Evolutionary conservation across 768 basidiomycete species (phyloP), one percentile per base, ranked within the genome.

Genomic region (Gymnopilus dilepis): DNA sequence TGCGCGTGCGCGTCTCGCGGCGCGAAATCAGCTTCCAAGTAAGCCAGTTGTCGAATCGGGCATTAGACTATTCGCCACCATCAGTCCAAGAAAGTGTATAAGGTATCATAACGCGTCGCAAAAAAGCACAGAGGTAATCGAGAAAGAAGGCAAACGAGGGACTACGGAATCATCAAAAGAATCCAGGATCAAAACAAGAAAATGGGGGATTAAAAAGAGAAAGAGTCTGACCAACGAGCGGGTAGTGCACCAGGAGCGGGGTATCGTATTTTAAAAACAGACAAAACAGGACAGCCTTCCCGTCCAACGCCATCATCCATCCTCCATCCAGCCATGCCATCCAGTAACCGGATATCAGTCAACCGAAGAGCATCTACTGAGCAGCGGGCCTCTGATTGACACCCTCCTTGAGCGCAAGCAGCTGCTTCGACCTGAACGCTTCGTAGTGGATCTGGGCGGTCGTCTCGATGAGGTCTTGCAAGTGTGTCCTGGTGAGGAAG

Each of bases 401-500:
- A 38, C 92, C 92, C 78, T 99, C 97, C 84, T 99, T 99, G 70
- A 99, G 86, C 13, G 97, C 97, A 48, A 98, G 83, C 67, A 99
- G 78, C 80, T 99, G 97, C 81, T 98, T 98, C 69, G 95, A 97
- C 66, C 97, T 89, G 94, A 99, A 99, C 8, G 96, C 95, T 82
- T 99, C 97, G 75, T 99, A 99, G 79, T 99, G 97, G 75, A 97
- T 97, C 77, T 96, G 93, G 11, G 97, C 95, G 9, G 97, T 99
- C 58, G 97, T 97, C 83, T 99, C 97, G 73, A 99, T 99, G 73
- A 99, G 80, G 72, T 99, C 97, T 76, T 99, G 97, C 72, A 99
- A 77, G 79, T 99, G 97, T 30, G 97, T 97, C 78, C 96, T 92
- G 62, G 94, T 95, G 63, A 99, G 83, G 85, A 99, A 99, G 84